These are phyloP conservation scores for Botryotinia globosa DNA, from an alignment of 2,329 filamentous ascomycete species.

Conservation along the genomic window DNA sequence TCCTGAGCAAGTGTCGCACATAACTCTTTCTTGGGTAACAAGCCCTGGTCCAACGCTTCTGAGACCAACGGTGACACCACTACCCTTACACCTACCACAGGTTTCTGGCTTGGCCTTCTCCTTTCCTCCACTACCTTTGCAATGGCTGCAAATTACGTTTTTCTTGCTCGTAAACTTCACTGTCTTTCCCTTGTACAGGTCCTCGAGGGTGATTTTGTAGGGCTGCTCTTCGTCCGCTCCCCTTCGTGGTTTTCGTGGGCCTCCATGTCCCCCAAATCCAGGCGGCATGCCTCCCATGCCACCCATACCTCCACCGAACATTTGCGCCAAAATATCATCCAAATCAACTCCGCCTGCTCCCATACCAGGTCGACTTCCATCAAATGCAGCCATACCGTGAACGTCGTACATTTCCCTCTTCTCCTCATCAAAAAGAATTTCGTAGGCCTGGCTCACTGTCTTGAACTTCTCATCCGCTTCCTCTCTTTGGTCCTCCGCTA, in stretches of 20 bases:
- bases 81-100: constrained; percentile 81
- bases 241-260: constrained; percentile 61
- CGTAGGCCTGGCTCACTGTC: constrained; percentile 87
- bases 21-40: constrained; percentile 73
- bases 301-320: constrained; percentile 61
- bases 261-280: constrained; percentile 35
- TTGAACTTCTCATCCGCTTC: constrained; percentile 93
- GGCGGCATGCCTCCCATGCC: constrained; percentile 44
- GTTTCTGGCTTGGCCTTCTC: constrained; percentile 81
- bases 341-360: constrained; percentile 72
- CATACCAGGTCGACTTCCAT: constrained; percentile 63
- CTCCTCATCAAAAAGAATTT: constrained; percentile 94
- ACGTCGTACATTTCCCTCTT: constrained; percentile 89
- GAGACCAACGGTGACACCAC: constrained; percentile 72
- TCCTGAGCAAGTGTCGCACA: constrained; percentile 81
- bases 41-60: constrained; percentile 83
- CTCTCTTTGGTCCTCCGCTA: constrained; percentile 77
- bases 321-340: constrained; percentile 88
- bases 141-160: constrained; percentile 82
- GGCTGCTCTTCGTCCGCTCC: constrained; percentile 84
- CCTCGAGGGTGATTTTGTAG: constrained; percentile 88
- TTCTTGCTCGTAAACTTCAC: constrained; percentile 96
- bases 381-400: constrained; percentile 94
- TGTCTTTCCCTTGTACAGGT: constrained; percentile 97
- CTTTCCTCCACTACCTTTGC: constrained; percentile 87